Base-by-base conservation (phyloP, 2,329 filamentous ascomycete genomes). In the Colletotrichum sp. region DNA sequence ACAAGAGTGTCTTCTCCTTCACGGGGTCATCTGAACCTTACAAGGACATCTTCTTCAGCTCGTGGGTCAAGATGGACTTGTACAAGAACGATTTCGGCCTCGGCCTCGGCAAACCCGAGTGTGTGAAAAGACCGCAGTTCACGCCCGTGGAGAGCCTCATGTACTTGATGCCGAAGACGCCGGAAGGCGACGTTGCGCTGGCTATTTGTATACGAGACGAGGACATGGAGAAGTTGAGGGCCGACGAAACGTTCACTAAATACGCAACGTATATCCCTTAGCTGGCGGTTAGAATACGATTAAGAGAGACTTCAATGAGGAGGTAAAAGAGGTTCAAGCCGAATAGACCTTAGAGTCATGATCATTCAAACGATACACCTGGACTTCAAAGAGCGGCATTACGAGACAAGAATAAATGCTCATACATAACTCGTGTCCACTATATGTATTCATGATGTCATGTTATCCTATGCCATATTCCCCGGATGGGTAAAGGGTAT, bases 31-130 rank as follows among this genome's bases (percentile, higher is more conserved):
- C 88, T 4, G 83, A 88, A 34, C 77, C 83, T 0, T 80, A 85
- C 0, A 80, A 79, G 0, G 89, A 91, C 52, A 81, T 92, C 5
- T 87, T 88, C 84, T 76, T 92, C 8, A 91, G 88, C 73, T 92
- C 89, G 1, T 92, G 90, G 90, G 85, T 86, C 1, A 88, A 89
- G 68, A 79, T 89, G 4, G 81, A 85, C 6, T 83, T 82, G 18
- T 89, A 88, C 77, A 81, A 85, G 0, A 81, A 88, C 8, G 87
- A 90, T 60, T 92, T 92, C 71, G 83, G 83, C 0, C 77, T 87
- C 3, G 86, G 85, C 0, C 77, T 91, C 4, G 89, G 89, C 0
- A 82, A 78, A 21, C 88, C 90, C 0, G 85, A 85, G 71, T 84
- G 83, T 1, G 89, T 91, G 26, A 81, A 89, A 0, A 82, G 90